phyloP scores from a whole-genome alignment of 2,329 filamentous ascomycete genomes.

The Metarhizium robertsii region DNA sequence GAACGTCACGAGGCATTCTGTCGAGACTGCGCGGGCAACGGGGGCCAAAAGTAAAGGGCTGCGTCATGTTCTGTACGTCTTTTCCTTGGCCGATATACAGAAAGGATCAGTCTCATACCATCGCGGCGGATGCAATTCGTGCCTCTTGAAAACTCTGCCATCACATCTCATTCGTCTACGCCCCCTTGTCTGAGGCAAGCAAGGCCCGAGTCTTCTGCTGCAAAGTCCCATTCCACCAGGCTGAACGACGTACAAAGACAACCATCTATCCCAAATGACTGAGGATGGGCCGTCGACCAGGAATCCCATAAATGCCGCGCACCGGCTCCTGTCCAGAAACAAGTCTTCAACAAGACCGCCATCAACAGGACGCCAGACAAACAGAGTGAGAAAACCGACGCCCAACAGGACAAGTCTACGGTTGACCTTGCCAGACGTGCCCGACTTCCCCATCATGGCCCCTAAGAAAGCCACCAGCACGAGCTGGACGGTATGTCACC shows the following conservation, averaged over 20 bases:
- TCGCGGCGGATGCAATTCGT: too few species aligned
- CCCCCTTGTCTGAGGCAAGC: background rate
- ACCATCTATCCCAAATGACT: background rate
- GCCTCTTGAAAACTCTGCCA: background rate
- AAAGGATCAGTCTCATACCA: too few species aligned
- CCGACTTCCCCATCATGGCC: background rate
- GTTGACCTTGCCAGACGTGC: background rate
- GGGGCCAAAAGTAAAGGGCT: background rate
- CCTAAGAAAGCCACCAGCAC: background rate
- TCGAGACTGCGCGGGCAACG: background rate
- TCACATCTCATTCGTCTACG: background rate
- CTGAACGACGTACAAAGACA: background rate
- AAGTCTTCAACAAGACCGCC: background rate
- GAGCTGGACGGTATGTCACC: background rate
- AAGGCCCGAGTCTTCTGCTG: too few species aligned
- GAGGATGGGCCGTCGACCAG: background rate
- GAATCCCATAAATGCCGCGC: background rate
- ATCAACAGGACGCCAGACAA: background rate
- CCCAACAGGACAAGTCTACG: background rate
- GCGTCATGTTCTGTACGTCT: background rate
- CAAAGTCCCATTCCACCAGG: background rate
- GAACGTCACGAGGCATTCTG: background rate
- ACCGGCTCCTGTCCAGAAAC: background rate
- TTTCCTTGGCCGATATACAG: too few species aligned
- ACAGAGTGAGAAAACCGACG: background rate